Percentiles rank a stretch among this genome's conserved stretches.
Evolutionary conservation across 495 filamentous ascomycete species (phyloP).

Genomic region (Podospora didyma): DNA sequence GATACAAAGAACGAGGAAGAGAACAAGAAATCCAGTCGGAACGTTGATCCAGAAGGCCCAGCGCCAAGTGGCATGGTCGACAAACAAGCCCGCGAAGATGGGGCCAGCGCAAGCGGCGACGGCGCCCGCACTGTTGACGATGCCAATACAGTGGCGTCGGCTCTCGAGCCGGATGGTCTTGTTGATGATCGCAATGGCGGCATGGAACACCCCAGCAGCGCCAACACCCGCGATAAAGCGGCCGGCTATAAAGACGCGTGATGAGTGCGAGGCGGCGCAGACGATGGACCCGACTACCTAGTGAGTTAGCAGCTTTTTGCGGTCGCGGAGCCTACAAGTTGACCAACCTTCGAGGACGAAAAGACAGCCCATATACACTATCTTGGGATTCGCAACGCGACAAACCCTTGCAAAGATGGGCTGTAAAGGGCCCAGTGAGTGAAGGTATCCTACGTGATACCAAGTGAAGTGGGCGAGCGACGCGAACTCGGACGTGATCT

Average conservation of each 20-base stretch:
- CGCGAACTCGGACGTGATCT: slow-evolving; percentile 29
- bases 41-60: slow-evolving; percentile 54
- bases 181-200: slow-evolving; percentile 52
- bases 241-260: slow-evolving; percentile 45
- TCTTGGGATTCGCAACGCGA: slow-evolving; percentile 43
- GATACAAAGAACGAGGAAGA: slow-evolving; percentile 43
- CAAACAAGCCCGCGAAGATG: slow-evolving; percentile 55
- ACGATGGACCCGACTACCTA: slow-evolving; percentile 36
- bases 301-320: too few species aligned
- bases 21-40: slow-evolving; percentile 51
- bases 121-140: slow-evolving; percentile 34
- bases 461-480: slow-evolving; percentile 42
- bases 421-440: slow-evolving; percentile 46
- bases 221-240: slow-evolving; percentile 45
- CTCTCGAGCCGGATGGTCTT: slow-evolving; percentile 36
- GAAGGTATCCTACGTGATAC: slow-evolving; percentile 46
- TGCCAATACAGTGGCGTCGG: slow-evolving; percentile 31
- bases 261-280: slow-evolving; percentile 42
- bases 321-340: too few species aligned
- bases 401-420: slow-evolving; percentile 44
- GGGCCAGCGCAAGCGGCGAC: slow-evolving; percentile 40
- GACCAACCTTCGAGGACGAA: slow-evolving; percentile 35
- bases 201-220: slow-evolving; percentile 41
- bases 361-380: slow-evolving; percentile 33
- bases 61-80: slow-evolving; percentile 27